Evolutionary conservation across 768 basidiomycete species (phyloP), one percentile per base, ranked within the genome.

Genomic region (Coprinopsis sp.): DNA sequence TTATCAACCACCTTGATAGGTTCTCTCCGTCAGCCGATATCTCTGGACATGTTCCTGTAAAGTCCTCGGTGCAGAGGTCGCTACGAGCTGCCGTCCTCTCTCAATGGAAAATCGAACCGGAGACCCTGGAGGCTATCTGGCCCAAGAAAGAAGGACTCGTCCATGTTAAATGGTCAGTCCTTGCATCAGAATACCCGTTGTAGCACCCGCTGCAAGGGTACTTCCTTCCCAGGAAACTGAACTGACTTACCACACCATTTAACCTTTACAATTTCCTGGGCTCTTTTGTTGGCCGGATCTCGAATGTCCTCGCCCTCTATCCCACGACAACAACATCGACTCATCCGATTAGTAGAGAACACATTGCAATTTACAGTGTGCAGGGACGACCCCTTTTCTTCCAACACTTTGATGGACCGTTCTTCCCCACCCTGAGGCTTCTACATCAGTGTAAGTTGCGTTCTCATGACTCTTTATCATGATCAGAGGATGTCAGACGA

Each of bases 111-210:
- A 77, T 90, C 41, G 80, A 83, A 51, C 75, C 80, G 33, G 90
- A 89, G 52, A 81, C 84, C 2, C 70, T 98, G 24, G 96, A 99
- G 61, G 78, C 78, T 56, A 78, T 99, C 42, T 99, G 96, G 96
- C 91, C 94, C 2, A 99, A 98, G 87, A 99, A 98, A 74, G 95
- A 97, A 72, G 77, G 84, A 2, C 72, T 97, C 37, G 84, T 87
- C 4, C 85, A 88, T 58, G 90, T 93, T 51, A 98, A 98, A 73
- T 98, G 96, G 95, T 93, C 65, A 54, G 78, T 74, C 34, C 30
- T 25, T 33, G 61, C 21, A 34, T 40, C 44, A 40, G 42, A 42
- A 42, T 31, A 49, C 36, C 28, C 28, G n/a, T 21, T 18, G n/a
- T 31, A 39, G 37, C 37, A 24, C 37, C 37, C 19, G 25, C n/a